Evolutionary conservation across 805 yeast species (phyloP).

Genomic region (Kazachstania bromeliacearum): DNA sequence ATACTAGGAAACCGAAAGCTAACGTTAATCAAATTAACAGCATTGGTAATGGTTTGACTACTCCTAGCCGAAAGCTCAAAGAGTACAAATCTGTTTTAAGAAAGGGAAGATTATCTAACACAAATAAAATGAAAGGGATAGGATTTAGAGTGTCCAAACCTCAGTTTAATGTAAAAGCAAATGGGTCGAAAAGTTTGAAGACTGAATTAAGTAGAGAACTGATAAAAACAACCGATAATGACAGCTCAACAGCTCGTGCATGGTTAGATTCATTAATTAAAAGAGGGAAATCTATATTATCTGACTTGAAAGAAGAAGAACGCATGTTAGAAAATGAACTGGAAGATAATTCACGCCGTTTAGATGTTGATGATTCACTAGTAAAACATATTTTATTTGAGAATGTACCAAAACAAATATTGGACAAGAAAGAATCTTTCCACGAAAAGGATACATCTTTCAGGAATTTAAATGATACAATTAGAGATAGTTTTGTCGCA

Average conservation of each 20-base stretch:
- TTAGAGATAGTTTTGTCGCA: background rate
- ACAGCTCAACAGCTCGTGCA: conserved; percentile 9
- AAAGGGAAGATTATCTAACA: background rate
- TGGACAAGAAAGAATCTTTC: background rate
- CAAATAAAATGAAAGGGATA: background rate
- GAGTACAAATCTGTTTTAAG: conserved; percentile 8
- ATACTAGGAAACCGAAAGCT: too few relatives aligned
- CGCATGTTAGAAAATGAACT: conserved; percentile 2
- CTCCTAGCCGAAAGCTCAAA: conserved; percentile 18
- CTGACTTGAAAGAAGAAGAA: conserved; percentile 10
- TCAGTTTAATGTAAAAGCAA: background rate
- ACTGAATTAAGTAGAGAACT: too few relatives aligned
- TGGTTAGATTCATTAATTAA: conserved; percentile 19
- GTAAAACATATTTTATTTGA: background rate
- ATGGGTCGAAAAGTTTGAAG: too few relatives aligned
- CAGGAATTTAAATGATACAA: conserved; percentile 9
- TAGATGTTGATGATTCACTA: background rate
- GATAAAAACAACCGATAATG: conserved; percentile 2
- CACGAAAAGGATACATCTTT: conserved; percentile 18
- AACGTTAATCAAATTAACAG: too few relatives aligned
- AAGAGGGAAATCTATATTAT: conserved; percentile 18
- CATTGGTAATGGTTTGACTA: conserved; percentile 5
- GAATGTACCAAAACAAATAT: background rate
- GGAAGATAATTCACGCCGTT: conserved; percentile 1
- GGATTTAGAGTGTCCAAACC: conserved; percentile 1